These are phyloP conservation scores for Gentiana straminea DNA, from an alignment of 257 asterid genomes.

Conservation along the genomic window DNA sequence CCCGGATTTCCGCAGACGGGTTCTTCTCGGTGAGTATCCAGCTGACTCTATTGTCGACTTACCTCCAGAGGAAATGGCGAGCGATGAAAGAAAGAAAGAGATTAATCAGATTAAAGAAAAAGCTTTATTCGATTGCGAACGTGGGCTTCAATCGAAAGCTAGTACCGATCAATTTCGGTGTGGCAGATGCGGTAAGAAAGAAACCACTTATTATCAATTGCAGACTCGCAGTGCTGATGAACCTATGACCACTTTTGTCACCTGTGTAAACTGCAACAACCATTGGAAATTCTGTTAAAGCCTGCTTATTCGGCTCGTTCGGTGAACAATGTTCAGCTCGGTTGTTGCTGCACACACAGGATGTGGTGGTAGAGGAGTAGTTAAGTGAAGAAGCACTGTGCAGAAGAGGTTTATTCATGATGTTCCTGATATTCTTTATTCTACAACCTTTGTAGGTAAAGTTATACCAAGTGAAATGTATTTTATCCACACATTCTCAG, in stretches of 20 bases:
- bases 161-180: constrained; percentile 72
- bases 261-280: constrained; percentile 78
- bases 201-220: constrained; percentile 80
- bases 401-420: too few relatives aligned
- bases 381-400: too few relatives aligned
- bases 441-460: too few relatives aligned
- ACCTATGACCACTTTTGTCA: constrained; percentile 92
- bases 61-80: constrained; percentile 85
- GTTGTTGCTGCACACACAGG: too few relatives aligned
- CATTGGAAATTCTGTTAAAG: constrained; percentile 80
- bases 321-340: too few relatives aligned
- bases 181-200: constrained; percentile 72
- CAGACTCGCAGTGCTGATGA: constrained; percentile 98
- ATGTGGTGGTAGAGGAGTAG: too few relatives aligned
- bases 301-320: too few relatives aligned
- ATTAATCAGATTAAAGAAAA: constrained; percentile 68
- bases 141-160: constrained; percentile 57
- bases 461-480: too few relatives aligned
- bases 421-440: too few relatives aligned
- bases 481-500: too few relatives aligned
- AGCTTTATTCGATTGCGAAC: constrained; percentile 65
- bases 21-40: constrained; percentile 49
- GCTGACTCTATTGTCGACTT: constrained; percentile 36
- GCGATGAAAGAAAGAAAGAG: constrained; percentile 61
- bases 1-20: constrained; percentile 62